A percentile compares a stretch with the other conserved stretches of the same genome.
These are phyloP conservation scores for Hyphopichia pseudoburtonii DNA, from an alignment of 1,139 yeast species.

Conservation along the genomic window DNA sequence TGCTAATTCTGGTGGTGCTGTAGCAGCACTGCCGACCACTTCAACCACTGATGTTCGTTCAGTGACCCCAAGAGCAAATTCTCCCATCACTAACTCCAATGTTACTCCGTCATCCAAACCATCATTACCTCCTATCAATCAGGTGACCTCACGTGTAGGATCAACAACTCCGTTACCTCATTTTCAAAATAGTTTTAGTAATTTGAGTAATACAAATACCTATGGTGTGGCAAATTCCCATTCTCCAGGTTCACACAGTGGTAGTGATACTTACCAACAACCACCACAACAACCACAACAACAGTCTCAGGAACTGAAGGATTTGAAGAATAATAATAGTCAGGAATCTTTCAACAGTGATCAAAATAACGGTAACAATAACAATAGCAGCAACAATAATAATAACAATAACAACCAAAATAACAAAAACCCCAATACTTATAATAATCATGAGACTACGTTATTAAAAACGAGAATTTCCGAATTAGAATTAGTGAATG, in stretches of 20 bases:
- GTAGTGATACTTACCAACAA: too few species aligned
- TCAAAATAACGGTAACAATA: conserved; percentile 8
- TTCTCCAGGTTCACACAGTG: too few species aligned
- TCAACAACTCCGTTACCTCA: conserved; percentile 26
- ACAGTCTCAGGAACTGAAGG: not conserved
- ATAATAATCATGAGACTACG: conserved; percentile 43
- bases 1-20: not conserved
- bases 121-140: conserved; percentile 40
- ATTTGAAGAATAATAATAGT: too few species aligned
- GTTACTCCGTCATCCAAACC: conserved; percentile 17
- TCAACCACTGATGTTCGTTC: conserved; percentile 9
- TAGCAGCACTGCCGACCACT: not conserved
- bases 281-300: conserved; percentile 11
- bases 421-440: conserved; percentile 14
- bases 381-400: conserved; percentile 11
- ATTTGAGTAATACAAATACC: too few species aligned
- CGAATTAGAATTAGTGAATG: conserved; percentile 90
- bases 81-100: too few species aligned
- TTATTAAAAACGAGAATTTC: conserved; percentile 71
- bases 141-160: conserved; percentile 17
- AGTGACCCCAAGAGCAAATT: too few species aligned
- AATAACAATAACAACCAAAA: conserved; percentile 15
- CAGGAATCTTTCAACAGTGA: conserved; percentile 6
- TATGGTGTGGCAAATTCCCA: too few species aligned
- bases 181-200: conserved; percentile 19